Percentiles rank a stretch among this genome's conserved stretches.
phyloP scores from a whole-genome alignment of 495 filamentous ascomycete genomes.

The Saxophila tyrrhenica region DNA sequence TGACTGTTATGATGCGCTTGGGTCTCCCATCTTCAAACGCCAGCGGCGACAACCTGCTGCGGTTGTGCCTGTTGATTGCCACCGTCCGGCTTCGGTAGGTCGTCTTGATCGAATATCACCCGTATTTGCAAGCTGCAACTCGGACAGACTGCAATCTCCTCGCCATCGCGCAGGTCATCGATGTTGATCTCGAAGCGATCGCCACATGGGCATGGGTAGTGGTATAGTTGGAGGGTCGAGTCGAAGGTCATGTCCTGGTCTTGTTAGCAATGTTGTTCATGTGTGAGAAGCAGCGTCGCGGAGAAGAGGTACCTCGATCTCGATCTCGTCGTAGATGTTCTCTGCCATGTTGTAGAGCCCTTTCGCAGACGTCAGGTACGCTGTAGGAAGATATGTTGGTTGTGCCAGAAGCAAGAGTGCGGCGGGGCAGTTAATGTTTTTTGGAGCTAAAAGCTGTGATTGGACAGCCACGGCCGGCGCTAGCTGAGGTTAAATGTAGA shows the following conservation, averaged over 20 bases:
- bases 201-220: conserved; percentile 93
- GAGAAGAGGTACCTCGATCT: conserved; percentile 54
- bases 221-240: conserved; percentile 68
- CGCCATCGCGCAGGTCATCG: conserved; percentile 70
- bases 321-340: conserved; percentile 89
- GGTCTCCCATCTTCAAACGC: conserved; percentile 17
- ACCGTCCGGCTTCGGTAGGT: conserved; percentile 35
- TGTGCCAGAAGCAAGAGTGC: too few species aligned
- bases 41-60: conserved; percentile 26
- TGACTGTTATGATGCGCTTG: too few species aligned
- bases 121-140: conserved; percentile 93
- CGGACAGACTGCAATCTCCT: conserved; percentile 89
- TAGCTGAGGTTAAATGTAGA: too few species aligned
- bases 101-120: conserved; percentile 71
- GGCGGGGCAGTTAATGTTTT: too few species aligned
- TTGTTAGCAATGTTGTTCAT: background rate
- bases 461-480: too few species aligned
- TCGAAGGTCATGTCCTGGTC: conserved; percentile 81
- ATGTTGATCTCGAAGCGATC: conserved; percentile 92
- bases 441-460: too few species aligned
- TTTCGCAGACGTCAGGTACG: too few species aligned
- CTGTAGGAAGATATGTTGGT: background rate
- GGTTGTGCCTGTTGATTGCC: conserved; percentile 2
- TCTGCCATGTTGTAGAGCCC: conserved; percentile 9
- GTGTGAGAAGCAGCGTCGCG: background rate